Base-by-base conservation (phyloP, 1,284 basidiomycete species). In the Coniophora puteana region DNA sequence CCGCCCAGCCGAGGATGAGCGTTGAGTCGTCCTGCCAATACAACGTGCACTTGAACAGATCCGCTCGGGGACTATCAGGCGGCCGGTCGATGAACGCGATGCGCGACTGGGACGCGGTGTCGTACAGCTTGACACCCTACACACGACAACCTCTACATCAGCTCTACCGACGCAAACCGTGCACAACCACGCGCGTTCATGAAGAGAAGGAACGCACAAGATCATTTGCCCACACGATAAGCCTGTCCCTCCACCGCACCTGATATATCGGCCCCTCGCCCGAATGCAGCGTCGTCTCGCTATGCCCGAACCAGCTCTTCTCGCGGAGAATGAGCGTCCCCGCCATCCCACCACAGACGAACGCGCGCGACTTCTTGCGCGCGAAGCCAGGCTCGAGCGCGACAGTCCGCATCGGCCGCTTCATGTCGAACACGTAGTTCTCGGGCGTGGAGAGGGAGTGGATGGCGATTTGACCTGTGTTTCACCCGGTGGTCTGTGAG, bases 191-290 rank as follows among this genome's bases (percentile, higher is more conserved):
- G 29, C 29, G n/a, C n/a, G n/a, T n/a, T n/a, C n/a, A n/a, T n/a
- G n/a, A n/a, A n/a, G n/a, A 35, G 21, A 40, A 14, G 22, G 39
- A 27, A 37, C 24, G 55, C 51, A 91, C 89, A 30, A 83, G 58
- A 61, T 99, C 96, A 53, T 93, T 96, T 2, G 95, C 93, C 96
- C 96, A 99, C 0, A 93, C 93, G 45, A 98, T 92, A 21, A 97
- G 71, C 41, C 78, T 78, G 2, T 82, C 85, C 51, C 80, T 72
- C 96, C 96, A 99, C 43, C 86, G 76, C 4, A 84, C 80, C 26
- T 85, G 83, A 93, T 93, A 98, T 44, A 99, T 90, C 0, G 96
- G 91, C 1, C 95, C 96, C 63, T 99, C 96, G 4, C 88, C 90
- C 17, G 78, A 74, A 56, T 96, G 89, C 17, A 99, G 64, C 5